Base-by-base conservation (phyloP, 495 filamentous ascomycete genomes). In the Filosporella fistucella region DNA sequence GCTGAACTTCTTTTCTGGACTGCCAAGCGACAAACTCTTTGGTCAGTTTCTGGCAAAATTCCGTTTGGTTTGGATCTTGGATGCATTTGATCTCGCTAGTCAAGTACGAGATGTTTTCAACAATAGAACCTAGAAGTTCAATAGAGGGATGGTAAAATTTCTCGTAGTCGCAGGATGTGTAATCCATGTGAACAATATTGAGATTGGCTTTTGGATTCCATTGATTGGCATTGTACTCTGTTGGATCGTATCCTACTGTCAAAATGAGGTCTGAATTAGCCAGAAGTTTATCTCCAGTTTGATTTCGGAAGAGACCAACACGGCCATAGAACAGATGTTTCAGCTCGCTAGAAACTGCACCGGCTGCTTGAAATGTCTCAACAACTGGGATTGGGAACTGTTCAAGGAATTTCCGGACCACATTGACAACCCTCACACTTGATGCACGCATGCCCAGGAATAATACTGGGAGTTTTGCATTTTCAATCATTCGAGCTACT, bases 351-450 rank as follows among this genome's bases (percentile, higher is more conserved):
- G 64, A 62, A 14, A 69, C 54, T 11, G 63, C 59, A 20, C 66
- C 66, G 2, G 66, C 66, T 9, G 66, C 66, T 36, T 69, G 64
- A 40, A 69, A 69, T 1, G 66, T 69, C 55, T 69, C 66, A 13
- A 69, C 55, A 0, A 67, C 64, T 10, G 64, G 62, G 30, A 67
- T 56, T 12, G 63, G 64, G 36, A 61, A 58, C 22, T 55, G 53
- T 4, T 52, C 47, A 2, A 67, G 57, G 25, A 67, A 60, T 28
- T 44, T 32, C 13, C 61, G 66, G 1, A 69, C 58, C 6, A 60
- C 59, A 1, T 32, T 38, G 2, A 69, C 61, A 1, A 63, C 57
- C 11, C 40, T 45, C 8, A 55, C 36, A 29, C 55, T 59, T 25
- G 57, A 55, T 9, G 62, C 63, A 16, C 65, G 49, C 38, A 62